Evolutionary conservation across 2,329 filamentous ascomycete genomes (phyloP).

Genomic region (Alternaria brassicae): DNA sequence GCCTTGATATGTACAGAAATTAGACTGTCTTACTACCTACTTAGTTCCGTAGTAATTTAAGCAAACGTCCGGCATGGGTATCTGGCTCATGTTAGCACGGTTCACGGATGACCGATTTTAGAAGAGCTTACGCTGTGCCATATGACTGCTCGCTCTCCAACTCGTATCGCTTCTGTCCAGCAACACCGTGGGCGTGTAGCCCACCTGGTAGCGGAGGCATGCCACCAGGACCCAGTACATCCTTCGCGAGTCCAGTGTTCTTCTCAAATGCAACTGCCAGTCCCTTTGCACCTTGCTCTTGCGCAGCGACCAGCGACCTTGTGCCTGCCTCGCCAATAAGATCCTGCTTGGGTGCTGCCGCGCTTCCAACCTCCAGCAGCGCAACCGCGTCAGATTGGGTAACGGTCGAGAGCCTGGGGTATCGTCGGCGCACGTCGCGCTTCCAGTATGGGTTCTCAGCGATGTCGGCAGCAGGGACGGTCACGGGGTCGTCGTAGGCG

Average conservation of each 20-base stretch:
- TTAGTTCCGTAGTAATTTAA: conserved; percentile 22
- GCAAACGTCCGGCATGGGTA: conserved; percentile 58
- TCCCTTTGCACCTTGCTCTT: conserved; percentile 74
- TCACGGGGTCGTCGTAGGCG: conserved; percentile 81
- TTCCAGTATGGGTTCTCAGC: conserved; percentile 97
- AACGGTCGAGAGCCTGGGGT: conserved; percentile 80
- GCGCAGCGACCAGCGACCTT: conserved; percentile 76
- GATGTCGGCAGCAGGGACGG: conserved; percentile 82
- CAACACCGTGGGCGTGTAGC: conserved; percentile 59
- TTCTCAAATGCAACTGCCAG: conserved; percentile 77
- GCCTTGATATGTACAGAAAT: conserved; percentile 40
- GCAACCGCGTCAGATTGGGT: conserved; percentile 85
- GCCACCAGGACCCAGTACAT: conserved; percentile 75
- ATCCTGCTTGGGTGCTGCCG: conserved; percentile 79
- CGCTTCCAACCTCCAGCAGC: conserved; percentile 84
- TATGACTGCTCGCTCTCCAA: conserved; percentile 74
- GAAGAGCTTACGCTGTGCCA: conserved; percentile 46
- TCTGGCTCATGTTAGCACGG: conserved; percentile 31
- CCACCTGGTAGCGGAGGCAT: conserved; percentile 86
- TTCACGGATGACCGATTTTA: background rate
- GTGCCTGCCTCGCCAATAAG: conserved; percentile 75
- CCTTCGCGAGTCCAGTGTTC: conserved; percentile 60
- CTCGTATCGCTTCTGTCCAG: conserved; percentile 74
- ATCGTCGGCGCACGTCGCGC: conserved; percentile 83
- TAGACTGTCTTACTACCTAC: conserved; percentile 21